Evolutionary conservation across 139 green algal species (phyloP), one percentile per base, ranked within the genome.

Genomic region (Closterium sp.): DNA sequence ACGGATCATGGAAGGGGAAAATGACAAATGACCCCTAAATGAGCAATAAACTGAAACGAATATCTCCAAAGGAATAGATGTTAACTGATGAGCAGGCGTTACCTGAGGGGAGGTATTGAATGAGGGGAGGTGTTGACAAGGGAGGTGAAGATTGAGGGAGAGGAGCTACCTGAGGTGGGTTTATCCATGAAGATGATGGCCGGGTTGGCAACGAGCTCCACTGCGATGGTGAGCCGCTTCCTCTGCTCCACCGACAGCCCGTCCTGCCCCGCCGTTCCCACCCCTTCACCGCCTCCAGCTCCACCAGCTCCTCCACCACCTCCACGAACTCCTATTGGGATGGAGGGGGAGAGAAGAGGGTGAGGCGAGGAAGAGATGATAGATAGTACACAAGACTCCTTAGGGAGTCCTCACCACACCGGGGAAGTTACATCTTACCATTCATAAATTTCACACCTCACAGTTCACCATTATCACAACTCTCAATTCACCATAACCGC

Each of bases 211-310:
- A 98, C 97, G 31, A 98, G 95, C 96, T 99, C 97, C 32, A 98
- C 97, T 0, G 95, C 97, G 87, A 99, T 99, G 91, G 96, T 98
- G 29, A 99, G 95, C 4, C 97, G 95, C 96, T 99, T 99, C 91
- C 97, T 95, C 94, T 97, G 96, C 96, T 99, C 97, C 24, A 96
- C 31, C 87, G 87, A 73, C 30, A 92, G 89, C n/a, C 89, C 89
- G 28, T 29, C 34, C 29, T 29, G 21, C 10, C 89, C 89, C 19
- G 70, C 62, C 70, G 31, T 45, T 10, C 96, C 95, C 50, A 97
- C 96, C 94, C 94, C 86, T 89, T 86, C 9, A 95, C 93, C n/a
- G 85, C 31, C 7, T 31, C 92, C 34, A 98, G 94, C 89, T 98
- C 97, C 90, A 98, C 95, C 73, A 97, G 95, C 27, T 95, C 90